phyloP scores from a whole-genome alignment of 306 rosid genomes.

The Alnus glutinosa region DNA sequence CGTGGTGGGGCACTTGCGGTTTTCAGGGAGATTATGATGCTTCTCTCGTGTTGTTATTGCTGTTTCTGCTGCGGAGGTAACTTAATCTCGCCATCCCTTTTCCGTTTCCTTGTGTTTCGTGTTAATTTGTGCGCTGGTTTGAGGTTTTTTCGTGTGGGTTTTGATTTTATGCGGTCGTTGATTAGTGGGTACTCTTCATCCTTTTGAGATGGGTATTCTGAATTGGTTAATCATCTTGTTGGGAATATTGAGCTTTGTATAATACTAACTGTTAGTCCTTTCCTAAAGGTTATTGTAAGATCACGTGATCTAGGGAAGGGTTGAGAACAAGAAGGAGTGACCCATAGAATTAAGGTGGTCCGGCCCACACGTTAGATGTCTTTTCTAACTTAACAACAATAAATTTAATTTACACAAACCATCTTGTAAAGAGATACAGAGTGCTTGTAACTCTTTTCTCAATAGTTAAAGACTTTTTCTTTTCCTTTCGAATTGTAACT shows the following conservation, averaged over 20 bases:
- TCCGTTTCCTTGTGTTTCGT: not conserved
- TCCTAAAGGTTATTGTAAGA: not conserved
- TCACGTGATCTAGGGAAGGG: too few species aligned
- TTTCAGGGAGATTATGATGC: constrained; percentile 7
- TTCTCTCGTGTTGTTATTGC: constrained; percentile 36
- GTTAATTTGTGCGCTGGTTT: not conserved
- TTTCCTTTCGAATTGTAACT: not conserved
- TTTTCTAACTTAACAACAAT: too few species aligned
- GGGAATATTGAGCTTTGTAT: not conserved
- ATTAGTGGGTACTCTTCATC: not conserved
- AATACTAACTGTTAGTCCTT: too few species aligned
- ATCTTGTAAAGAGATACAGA: too few species aligned
- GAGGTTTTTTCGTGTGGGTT: constrained; percentile 14
- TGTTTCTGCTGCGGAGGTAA: constrained; percentile 45
- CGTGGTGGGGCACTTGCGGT: constrained; percentile 1
- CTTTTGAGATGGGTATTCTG: not conserved
- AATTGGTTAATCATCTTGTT: not conserved
- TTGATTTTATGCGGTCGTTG: not conserved
- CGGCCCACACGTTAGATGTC: too few species aligned
- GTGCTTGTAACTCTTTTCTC: too few species aligned
- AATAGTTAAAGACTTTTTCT: too few species aligned
- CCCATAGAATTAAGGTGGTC: too few species aligned
- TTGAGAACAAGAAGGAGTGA: too few species aligned
- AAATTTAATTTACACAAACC: too few species aligned
- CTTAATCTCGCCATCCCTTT: constrained; percentile 4